These are phyloP conservation scores for Aspergillus ruber DNA, from an alignment of 2,329 filamentous ascomycete genomes.

Conservation along the genomic window DNA sequence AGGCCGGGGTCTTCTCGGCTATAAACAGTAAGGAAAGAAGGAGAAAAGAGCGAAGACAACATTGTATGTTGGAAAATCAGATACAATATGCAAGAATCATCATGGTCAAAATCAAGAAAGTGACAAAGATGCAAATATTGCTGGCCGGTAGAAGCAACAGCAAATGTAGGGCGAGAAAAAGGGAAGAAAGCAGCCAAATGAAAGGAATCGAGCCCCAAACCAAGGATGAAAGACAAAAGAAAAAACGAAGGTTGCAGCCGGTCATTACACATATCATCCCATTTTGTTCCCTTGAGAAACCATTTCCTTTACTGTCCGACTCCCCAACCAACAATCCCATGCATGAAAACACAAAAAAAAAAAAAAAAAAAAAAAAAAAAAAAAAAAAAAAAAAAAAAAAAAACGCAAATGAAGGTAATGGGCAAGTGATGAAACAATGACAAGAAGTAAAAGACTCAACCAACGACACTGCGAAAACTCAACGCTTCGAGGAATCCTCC, in stretches of 20 bases:
- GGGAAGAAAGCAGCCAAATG: neutral
- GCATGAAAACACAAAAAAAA: constrained; percentile 2
- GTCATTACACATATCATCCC: constrained; percentile 15
- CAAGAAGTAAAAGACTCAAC: constrained; percentile 28
- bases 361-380: neutral
- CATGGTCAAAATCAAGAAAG: constrained; percentile 5
- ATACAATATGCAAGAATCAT: constrained; percentile 7
- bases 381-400: neutral
- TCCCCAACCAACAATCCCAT: constrained; percentile 7
- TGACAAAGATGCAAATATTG: neutral
- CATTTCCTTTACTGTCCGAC: neutral
- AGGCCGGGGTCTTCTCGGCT: no score
- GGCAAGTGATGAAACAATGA: neutral
- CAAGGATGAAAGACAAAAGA: neutral
- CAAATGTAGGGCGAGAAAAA: neutral
- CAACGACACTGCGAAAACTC: constrained; percentile 81
- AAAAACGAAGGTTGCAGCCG: constrained; percentile 14
- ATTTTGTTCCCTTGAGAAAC: constrained; percentile 3
- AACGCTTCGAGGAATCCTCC: constrained; percentile 83
- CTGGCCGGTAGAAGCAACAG: constrained; percentile 1
- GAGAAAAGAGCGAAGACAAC: neutral
- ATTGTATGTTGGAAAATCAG: neutral
- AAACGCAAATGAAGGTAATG: neutral
- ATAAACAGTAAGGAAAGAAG: neutral
- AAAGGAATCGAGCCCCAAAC: constrained; percentile 4